Percentiles rank a stretch among this genome's conserved stretches.
These are phyloP conservation scores for Boletus subcaerulescens DNA, from an alignment of 768 basidiomycete species.

Conservation along the genomic window DNA sequence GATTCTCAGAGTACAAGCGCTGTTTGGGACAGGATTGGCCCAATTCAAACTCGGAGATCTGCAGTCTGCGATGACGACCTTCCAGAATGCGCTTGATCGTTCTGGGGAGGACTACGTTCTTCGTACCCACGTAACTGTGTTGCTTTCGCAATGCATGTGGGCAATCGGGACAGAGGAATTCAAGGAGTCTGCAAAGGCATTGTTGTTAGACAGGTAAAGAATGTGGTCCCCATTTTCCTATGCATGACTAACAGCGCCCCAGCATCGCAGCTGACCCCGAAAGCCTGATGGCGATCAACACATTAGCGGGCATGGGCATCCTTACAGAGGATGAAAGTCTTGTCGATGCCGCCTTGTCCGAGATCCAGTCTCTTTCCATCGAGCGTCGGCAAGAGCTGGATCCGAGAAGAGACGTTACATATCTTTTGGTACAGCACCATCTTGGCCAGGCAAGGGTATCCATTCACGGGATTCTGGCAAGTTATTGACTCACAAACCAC, in stretches of 20 bases:
- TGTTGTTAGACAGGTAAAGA: slow-evolving; percentile 78
- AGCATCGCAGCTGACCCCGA: slow-evolving; percentile 79
- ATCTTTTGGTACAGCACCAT: slow-evolving; percentile 69
- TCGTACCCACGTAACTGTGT: slow-evolving; percentile 66
- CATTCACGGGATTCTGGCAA: not conserved
- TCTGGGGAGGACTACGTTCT: slow-evolving; percentile 47
- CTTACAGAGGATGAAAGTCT: slow-evolving; percentile 74
- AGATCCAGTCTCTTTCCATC: slow-evolving; percentile 67
- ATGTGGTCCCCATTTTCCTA: not conserved
- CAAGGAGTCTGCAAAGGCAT: slow-evolving; percentile 71
- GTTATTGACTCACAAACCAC: slow-evolving; percentile 1
- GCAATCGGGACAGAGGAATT: slow-evolving; percentile 72
- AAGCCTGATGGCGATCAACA: slow-evolving; percentile 77
- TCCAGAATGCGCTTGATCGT: slow-evolving; percentile 65
- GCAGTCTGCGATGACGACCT: slow-evolving; percentile 56
- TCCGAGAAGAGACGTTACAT: slow-evolving; percentile 63
- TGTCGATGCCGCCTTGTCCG: slow-evolving; percentile 82
- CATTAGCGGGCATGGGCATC: slow-evolving; percentile 87
- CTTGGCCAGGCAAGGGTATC: slow-evolving; percentile 59
- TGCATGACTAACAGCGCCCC: slow-evolving; percentile 13
- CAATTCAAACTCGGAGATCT: slow-evolving; percentile 63
- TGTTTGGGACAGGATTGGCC: slow-evolving; percentile 72
- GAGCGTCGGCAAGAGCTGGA: slow-evolving; percentile 67
- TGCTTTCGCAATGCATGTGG: slow-evolving; percentile 89
- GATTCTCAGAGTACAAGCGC: slow-evolving; percentile 56